These are phyloP conservation scores for Cyclotella choctawhatcheeana DNA, from an alignment of 108 stramenopile species.

Conservation along the genomic window DNA sequence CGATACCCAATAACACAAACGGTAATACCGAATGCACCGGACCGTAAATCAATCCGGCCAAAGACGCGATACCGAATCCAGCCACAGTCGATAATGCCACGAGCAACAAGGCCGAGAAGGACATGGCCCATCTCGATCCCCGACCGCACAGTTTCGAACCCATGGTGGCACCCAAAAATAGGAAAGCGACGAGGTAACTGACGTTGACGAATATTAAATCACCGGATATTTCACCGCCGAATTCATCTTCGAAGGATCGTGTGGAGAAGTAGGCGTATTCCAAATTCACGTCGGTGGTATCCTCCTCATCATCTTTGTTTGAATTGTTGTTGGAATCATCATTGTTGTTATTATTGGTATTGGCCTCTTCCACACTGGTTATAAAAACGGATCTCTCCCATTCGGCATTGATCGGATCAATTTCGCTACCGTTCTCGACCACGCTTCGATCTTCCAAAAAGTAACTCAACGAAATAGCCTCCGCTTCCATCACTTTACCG, in stretches of 20 bases:
- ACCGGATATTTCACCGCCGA: slow-evolving; percentile 69
- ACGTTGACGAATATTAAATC: slow-evolving; percentile 59
- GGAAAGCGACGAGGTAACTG: slow-evolving; percentile 60
- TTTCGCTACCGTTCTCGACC: slow-evolving; percentile 42
- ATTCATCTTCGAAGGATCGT: slow-evolving; percentile 74
- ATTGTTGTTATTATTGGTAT: no score
- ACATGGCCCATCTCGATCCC: slow-evolving; percentile 67
- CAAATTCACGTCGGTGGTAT: no score
- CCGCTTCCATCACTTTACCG: slow-evolving; percentile 50
- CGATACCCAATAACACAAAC: slow-evolving; percentile 85
- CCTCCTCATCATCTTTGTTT: no score
- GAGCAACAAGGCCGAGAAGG: slow-evolving; percentile 50
- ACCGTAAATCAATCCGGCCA: slow-evolving; percentile 71
- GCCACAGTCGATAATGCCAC: slow-evolving; percentile 73
- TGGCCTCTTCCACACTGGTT: neutral
- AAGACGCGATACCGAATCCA: slow-evolving; percentile 72
- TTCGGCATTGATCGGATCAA: slow-evolving; percentile 58
- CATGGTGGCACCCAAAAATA: slow-evolving; percentile 63
- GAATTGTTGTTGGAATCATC: no score
- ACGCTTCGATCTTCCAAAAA: slow-evolving; percentile 57
- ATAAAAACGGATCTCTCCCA: slow-evolving; percentile 49
- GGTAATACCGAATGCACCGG: slow-evolving; percentile 82
- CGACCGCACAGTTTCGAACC: slow-evolving; percentile 59
- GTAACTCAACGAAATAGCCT: slow-evolving; percentile 63
- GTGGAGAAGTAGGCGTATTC: slow-evolving; percentile 59